Conservation (phyloP, 2,329 filamentous ascomycete genomes). For the Paecilomyces formosus region DNA sequence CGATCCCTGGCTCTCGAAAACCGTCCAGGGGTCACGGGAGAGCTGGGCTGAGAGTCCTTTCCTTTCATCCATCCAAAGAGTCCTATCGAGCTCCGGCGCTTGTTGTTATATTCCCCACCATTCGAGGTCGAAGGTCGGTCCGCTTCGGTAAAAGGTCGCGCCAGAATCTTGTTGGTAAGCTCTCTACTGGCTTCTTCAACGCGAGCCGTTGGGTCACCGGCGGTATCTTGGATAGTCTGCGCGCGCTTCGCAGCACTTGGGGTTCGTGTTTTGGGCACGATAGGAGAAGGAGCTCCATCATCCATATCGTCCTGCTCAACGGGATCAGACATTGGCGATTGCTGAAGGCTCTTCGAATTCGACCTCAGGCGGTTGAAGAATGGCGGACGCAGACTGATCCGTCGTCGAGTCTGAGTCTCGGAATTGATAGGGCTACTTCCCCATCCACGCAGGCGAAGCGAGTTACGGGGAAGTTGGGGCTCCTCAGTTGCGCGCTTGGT, state of each 20-base stretch:
- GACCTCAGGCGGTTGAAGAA: conserved; percentile 25
- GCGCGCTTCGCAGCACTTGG: conserved; percentile 6
- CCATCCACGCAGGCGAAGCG: conserved; percentile 19
- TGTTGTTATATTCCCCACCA: conserved; percentile 19
- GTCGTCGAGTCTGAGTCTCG: conserved; percentile 20
- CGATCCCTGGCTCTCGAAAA: not conserved
- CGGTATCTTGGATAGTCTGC: conserved; percentile 7
- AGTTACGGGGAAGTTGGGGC: conserved; percentile 17
- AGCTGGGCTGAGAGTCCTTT: conserved; percentile 13
- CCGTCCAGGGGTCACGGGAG: conserved; percentile 1
- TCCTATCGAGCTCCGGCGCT: conserved; percentile 29
- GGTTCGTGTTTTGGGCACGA: conserved; percentile 23
- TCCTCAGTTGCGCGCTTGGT: conserved; percentile 10
- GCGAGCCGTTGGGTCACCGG: conserved; percentile 10
- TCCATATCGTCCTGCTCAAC: conserved; percentile 9
- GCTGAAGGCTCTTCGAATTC: conserved; percentile 16
- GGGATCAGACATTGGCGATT: conserved; percentile 17
- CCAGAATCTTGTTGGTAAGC: not conserved
- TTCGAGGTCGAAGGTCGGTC: conserved; percentile 14
- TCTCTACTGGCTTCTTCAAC: not conserved
- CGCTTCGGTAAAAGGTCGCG: not conserved
- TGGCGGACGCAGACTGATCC: conserved; percentile 26
- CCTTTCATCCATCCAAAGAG: conserved; percentile 36
- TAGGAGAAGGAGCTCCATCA: conserved; percentile 26
- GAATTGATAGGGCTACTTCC: conserved; percentile 10